A percentile compares a stretch with the other conserved stretches of the same genome.
phyloP scores from a whole-genome alignment of 1,284 basidiomycete species.

The Ganoderma sp. region DNA sequence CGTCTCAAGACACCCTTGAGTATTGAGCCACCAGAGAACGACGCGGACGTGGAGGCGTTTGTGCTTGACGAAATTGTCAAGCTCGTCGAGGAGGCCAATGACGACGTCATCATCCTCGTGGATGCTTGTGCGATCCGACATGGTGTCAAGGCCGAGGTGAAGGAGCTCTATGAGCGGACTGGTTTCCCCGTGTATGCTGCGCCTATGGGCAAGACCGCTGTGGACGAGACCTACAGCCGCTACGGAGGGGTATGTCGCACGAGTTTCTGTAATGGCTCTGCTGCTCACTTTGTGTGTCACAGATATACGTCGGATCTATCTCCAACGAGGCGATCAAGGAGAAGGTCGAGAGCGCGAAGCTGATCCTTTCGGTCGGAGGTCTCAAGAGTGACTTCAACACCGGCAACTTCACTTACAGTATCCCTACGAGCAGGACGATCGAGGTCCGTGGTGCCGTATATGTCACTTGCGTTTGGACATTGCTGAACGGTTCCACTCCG shows the following conservation, averaged over 20 bases:
- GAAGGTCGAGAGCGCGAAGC: conserved; percentile 81
- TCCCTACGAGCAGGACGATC: conserved; percentile 64
- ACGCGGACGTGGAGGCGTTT: conserved; percentile 67
- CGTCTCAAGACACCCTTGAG: conserved; percentile 71
- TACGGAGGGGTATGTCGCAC: conserved; percentile 80
- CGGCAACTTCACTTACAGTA: conserved; percentile 80
- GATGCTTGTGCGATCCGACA: conserved; percentile 91
- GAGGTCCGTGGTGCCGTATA: conserved; percentile 53
- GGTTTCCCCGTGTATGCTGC: conserved; percentile 81
- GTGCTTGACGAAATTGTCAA: conserved; percentile 78
- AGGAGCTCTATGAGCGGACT: conserved; percentile 73
- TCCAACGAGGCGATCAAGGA: conserved; percentile 75
- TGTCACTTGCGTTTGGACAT: conserved; percentile 2
- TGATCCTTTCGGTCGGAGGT: conserved; percentile 84
- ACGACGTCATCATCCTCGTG: conserved; percentile 80
- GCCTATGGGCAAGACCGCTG: conserved; percentile 89
- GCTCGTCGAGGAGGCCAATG: conserved; percentile 64
- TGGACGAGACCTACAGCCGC: conserved; percentile 82
- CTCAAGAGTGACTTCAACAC: conserved; percentile 93
- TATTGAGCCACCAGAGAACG: conserved; percentile 55
- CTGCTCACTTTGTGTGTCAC: conserved; percentile 14
- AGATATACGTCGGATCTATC: conserved; percentile 86
- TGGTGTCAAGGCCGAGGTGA: conserved; percentile 70
- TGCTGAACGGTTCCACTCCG: conserved; percentile 10
- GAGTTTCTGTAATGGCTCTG: conserved; percentile 9